Conservation (phyloP, 75 land plant species). For the Larix kaempferi region DNA sequence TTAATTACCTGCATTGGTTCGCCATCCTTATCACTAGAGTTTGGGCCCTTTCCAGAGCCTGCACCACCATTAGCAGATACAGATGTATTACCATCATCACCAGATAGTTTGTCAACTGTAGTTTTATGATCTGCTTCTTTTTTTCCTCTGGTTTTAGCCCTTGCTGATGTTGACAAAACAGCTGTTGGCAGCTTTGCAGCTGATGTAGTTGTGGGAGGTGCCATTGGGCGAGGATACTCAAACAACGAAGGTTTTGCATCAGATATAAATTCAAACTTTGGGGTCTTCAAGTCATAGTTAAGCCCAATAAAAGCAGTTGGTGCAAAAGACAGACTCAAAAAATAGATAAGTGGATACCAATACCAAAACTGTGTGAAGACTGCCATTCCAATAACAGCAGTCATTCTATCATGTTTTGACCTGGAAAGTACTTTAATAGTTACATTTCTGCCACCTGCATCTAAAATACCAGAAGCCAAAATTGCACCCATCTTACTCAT, state of each 20-base stretch:
- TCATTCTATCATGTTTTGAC: conserved; percentile 48
- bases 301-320: conserved; percentile 62
- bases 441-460: conserved; percentile 55
- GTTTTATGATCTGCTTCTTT: conserved; percentile 32
- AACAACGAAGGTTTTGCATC: conserved; percentile 48
- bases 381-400: conserved; percentile 59
- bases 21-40: conserved; percentile 21
- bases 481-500: conserved; percentile 67
- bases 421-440: conserved; percentile 46
- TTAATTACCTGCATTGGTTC: conserved; percentile 37
- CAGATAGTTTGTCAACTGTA: conserved; percentile 2
- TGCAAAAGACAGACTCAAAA: conserved; percentile 45
- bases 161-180: conserved; percentile 43
- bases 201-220: conserved; percentile 37
- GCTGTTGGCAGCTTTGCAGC: conserved; percentile 45
- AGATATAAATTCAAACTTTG: conserved; percentile 47
- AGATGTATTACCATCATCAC: conserved; percentile 7
- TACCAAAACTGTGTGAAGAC: conserved; percentile 61
- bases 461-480: conserved; percentile 44
- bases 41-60: conserved; percentile 15
- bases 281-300: conserved; percentile 42
- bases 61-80: neutral
- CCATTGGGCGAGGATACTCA: conserved; percentile 44
- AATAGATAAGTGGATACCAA: conserved; percentile 53
- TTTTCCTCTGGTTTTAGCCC: conserved; percentile 44